These are phyloP conservation scores for Leccinum brunneo-olivaceum DNA, from an alignment of 1,284 basidiomycete species.

Conservation along the genomic window DNA sequence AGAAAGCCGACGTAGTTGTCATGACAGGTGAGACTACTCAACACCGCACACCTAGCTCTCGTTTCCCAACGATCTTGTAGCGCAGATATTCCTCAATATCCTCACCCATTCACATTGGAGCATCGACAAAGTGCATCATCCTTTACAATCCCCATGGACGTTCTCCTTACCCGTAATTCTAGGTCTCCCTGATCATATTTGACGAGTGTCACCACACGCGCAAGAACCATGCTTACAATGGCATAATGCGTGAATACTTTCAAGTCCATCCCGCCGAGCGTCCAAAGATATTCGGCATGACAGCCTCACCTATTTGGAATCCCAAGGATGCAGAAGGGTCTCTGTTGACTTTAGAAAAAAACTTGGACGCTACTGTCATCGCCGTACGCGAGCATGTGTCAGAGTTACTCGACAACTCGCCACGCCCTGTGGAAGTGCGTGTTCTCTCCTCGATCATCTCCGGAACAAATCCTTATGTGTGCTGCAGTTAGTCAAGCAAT, in stretches of 20 bases:
- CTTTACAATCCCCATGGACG: background rate
- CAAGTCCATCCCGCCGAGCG: conserved; percentile 40
- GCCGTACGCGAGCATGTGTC: conserved; percentile 61
- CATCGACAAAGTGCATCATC: conserved; percentile 45
- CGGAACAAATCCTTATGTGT: conserved; percentile 1
- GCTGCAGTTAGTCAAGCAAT: conserved; percentile 51
- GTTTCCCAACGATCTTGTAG: conserved; percentile 32
- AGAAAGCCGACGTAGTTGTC: conserved; percentile 65
- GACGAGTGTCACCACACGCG: conserved; percentile 79
- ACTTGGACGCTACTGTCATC: conserved; percentile 66
- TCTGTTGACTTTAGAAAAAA: conserved; percentile 57
- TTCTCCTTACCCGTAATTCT: background rate
- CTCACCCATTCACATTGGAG: conserved; percentile 75
- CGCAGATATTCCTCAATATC: conserved; percentile 75
- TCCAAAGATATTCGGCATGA: conserved; percentile 85
- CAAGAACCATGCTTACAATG: conserved; percentile 76
- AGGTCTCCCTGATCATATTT: conserved; percentile 74
- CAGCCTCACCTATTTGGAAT: conserved; percentile 80
- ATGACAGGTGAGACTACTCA: conserved; percentile 57
- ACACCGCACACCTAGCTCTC: background rate
- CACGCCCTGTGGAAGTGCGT: conserved; percentile 60
- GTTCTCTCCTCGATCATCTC: background rate
- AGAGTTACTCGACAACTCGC: conserved; percentile 56
- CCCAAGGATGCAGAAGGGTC: conserved; percentile 56
- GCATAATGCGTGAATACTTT: conserved; percentile 74